Evolutionary conservation across 108 stramenopile genomes (phyloP).

Genomic region (Cyclostephanos tholiformis): DNA sequence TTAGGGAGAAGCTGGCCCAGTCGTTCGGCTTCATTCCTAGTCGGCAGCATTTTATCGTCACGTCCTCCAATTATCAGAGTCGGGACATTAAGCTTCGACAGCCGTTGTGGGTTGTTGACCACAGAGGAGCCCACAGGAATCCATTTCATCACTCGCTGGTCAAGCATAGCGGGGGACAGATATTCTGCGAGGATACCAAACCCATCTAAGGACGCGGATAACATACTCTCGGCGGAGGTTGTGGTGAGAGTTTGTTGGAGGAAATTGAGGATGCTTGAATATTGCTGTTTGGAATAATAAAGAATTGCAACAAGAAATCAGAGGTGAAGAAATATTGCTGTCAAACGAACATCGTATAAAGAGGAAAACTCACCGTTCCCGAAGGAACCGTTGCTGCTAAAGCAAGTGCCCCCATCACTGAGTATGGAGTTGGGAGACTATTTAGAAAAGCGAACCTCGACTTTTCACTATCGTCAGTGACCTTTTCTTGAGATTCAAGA

Average conservation of each 20-base stretch:
- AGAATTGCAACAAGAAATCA: no score
- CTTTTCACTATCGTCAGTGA: conserved; percentile 25
- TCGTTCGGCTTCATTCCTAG: conserved; percentile 65
- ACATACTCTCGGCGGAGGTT: conserved; percentile 25
- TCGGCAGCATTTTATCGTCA: conserved; percentile 78
- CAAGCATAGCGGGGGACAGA: conserved; percentile 61
- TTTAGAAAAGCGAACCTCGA: conserved; percentile 7
- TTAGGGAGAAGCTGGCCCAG: conserved; percentile 63
- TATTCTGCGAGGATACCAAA: conserved; percentile 65
- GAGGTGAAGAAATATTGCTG: no score
- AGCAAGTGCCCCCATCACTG: conserved; percentile 63
- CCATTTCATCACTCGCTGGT: conserved; percentile 80
- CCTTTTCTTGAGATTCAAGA: conserved; percentile 39
- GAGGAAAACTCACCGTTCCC: conserved; percentile 1
- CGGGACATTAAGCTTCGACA: conserved; percentile 62
- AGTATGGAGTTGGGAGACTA: conserved; percentile 66
- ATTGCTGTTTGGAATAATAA: conserved; percentile 30
- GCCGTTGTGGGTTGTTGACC: conserved; percentile 53
- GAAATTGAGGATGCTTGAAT: conserved; percentile 53
- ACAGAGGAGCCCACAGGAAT: conserved; percentile 66
- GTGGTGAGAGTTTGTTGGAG: conserved; percentile 29
- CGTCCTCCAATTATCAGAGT: conserved; percentile 75
- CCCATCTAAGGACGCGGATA: conserved; percentile 48
- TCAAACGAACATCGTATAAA: no score
- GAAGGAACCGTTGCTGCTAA: conserved; percentile 65